Base-by-base conservation (phyloP, 164 flowering plant species). In the Aristolochia californica region DNA sequence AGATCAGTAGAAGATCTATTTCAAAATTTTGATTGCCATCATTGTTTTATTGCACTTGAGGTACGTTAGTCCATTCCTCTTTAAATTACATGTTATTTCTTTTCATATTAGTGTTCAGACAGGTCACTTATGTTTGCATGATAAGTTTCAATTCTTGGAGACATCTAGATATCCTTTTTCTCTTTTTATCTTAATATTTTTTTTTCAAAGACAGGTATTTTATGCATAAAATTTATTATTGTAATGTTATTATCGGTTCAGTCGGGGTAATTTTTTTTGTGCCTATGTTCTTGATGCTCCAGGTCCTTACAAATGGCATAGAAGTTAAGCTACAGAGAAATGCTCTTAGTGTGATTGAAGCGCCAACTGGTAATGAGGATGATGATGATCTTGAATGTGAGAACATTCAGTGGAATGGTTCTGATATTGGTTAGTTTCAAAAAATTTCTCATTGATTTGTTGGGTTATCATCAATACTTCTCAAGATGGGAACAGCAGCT, bases 301-400 rank as follows among this genome's bases (percentile, higher is more conserved):
- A 91, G 98, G 95, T 88, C 60, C 87, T 88, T 26, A 88, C 97
- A 3, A 91, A 91, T 74, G 98, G 98, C 34, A 88, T 88, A 59
- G 98, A 91, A 67, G 98, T 91, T 16, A 91, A 91, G 72, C 78
- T 91, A 4, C 98, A 91, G 70, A 82, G 98, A 68, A 91, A 91
- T 80, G 98, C 98, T 22, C 87, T 91, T 22, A 87, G 97, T 62
- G 98, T 91, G 58, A 70, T 91, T 64, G 97, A 88, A 71, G 80
- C 89, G 56, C 97, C 98, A 12, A 84, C 95, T 44, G 98, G 97
- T 13, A 79, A 77, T 58, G 98, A 91, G 67, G 96, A 82, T 5
- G 94, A 87, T 48, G 88, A 84, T 50, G 95, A 88, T 52, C 76
- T 84, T 38, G 96, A 88, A 53, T 82, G 77, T 45, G 95, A 91